Conservation (phyloP, 441 rosid genomes). For the Pelargonium hybrid region DNA sequence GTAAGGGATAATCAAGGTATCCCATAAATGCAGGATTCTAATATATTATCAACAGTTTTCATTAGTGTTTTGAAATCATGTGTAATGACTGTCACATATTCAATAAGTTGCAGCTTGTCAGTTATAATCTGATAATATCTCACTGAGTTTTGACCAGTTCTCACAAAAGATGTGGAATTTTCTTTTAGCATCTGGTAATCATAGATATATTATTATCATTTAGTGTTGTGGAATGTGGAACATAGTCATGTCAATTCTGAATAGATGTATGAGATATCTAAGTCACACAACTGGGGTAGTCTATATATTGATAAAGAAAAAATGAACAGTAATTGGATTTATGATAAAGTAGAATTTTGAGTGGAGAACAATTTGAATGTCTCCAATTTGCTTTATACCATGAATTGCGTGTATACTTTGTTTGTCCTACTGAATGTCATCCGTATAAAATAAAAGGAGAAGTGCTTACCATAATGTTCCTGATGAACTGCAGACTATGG, state of each 20-base stretch:
- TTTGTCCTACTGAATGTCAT: slow-evolving; percentile 1
- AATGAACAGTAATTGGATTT: background rate
- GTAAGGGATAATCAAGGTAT: too few relatives aligned
- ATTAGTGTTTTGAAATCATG: background rate
- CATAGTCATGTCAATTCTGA: background rate
- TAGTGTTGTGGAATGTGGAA: background rate
- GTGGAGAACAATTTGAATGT: background rate
- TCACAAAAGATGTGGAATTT: background rate
- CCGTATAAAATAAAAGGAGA: slow-evolving; percentile 1
- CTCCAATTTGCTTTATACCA: background rate
- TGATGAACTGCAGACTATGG: slow-evolving; percentile 35
- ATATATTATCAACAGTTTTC: too few relatives aligned
- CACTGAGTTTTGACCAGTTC: background rate
- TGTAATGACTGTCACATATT: background rate
- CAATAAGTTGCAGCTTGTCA: background rate
- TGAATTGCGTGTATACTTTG: slow-evolving; percentile 5
- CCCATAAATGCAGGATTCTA: too few relatives aligned
- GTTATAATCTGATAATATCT: background rate
- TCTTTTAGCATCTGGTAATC: background rate
- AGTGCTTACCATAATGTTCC: slow-evolving; percentile 22
- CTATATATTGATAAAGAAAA: background rate
- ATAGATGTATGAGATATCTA: background rate
- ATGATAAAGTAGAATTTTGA: background rate
- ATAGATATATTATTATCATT: background rate
- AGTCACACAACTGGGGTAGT: background rate